Percentiles rank a stretch among this genome's conserved stretches.
phyloP scores from a whole-genome alignment of 169 alveolate species.

The Cryptosporidium ubiquitum region DNA sequence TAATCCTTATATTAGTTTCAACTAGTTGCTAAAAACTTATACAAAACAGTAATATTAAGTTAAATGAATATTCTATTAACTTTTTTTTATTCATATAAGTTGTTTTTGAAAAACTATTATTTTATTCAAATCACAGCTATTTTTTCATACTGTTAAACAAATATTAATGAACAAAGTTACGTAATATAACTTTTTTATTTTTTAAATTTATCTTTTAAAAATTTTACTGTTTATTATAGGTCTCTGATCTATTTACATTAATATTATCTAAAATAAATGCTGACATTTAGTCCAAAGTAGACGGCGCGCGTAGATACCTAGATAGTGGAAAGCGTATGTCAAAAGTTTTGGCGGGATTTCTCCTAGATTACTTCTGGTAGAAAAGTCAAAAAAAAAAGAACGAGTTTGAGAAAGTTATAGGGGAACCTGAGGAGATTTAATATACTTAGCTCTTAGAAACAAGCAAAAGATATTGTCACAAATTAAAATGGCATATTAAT shows the following conservation, averaged over 20 bases:
- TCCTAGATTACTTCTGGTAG: not conserved
- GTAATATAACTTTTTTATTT: too few relatives aligned
- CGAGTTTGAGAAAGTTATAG: not conserved
- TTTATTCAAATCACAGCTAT: too few relatives aligned
- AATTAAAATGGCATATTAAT: not conserved
- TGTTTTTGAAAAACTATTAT: too few relatives aligned
- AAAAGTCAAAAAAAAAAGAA: not conserved
- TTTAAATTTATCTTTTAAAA: too few relatives aligned
- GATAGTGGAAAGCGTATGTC: slow-evolving; percentile 37
- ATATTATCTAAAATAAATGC: not conserved
- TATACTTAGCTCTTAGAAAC: not conserved
- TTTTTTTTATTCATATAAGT: too few relatives aligned
- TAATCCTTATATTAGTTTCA: too few relatives aligned
- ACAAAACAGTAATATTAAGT: too few relatives aligned
- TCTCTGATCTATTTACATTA: not conserved
- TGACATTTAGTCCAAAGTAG: not conserved
- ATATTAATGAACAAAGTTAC: too few relatives aligned
- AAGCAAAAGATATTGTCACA: not conserved
- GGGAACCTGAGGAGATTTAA: not conserved
- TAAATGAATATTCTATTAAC: too few relatives aligned
- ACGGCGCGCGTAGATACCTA: slow-evolving; percentile 47
- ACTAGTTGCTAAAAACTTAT: too few relatives aligned
- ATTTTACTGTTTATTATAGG: not conserved
- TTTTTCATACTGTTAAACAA: too few relatives aligned
- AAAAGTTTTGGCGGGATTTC: not conserved